A percentile compares a stretch with the other conserved stretches of the same genome.
phyloP scores from a whole-genome alignment of 2,329 filamentous ascomycete species.

The Penicillium sp. region DNA sequence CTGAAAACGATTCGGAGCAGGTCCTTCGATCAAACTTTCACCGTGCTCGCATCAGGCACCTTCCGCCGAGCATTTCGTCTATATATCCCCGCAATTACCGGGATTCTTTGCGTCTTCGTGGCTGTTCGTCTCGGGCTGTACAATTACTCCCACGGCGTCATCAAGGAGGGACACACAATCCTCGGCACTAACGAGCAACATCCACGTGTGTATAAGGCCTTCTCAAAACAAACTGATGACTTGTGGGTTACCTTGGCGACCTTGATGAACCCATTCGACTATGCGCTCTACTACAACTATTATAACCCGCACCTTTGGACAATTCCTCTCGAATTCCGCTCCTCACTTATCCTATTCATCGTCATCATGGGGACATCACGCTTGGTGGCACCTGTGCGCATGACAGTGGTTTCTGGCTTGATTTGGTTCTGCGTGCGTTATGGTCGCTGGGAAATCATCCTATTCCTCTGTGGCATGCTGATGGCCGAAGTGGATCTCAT shows the following conservation, averaged over 20 bases:
- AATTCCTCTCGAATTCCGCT: slow-evolving; percentile 48
- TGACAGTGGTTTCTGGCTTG: slow-evolving; percentile 35
- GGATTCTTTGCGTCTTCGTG: slow-evolving; percentile 43
- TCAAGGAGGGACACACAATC: slow-evolving; percentile 40
- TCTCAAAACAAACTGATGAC: slow-evolving; percentile 39
- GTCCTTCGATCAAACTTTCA: slow-evolving; percentile 42
- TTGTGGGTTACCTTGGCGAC: slow-evolving; percentile 36
- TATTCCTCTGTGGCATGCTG: slow-evolving; percentile 45
- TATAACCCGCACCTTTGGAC: slow-evolving; percentile 51
- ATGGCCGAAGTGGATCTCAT: slow-evolving; percentile 47
- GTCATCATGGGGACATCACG: slow-evolving; percentile 43
- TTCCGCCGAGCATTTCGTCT: slow-evolving; percentile 46
- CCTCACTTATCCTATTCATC: slow-evolving; percentile 47
- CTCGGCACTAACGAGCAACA: slow-evolving; percentile 46
- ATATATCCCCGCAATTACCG: slow-evolving; percentile 44
- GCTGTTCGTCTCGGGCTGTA: slow-evolving; percentile 46
- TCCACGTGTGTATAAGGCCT: slow-evolving; percentile 37
- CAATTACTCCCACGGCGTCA: slow-evolving; percentile 39
- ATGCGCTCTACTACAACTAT: slow-evolving; percentile 43
- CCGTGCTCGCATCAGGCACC: slow-evolving; percentile 44
- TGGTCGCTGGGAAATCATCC: slow-evolving; percentile 46
- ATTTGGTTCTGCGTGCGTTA: slow-evolving; percentile 44
- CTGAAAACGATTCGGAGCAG: slow-evolving; percentile 41
- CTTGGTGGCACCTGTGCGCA: slow-evolving; percentile 33
- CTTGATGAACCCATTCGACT: slow-evolving; percentile 43